A percentile compares a stretch with the other conserved stretches of the same genome.
These are phyloP conservation scores for Fraxinus baroniana DNA, from an alignment of 305 asterid species.

Conservation along the genomic window DNA sequence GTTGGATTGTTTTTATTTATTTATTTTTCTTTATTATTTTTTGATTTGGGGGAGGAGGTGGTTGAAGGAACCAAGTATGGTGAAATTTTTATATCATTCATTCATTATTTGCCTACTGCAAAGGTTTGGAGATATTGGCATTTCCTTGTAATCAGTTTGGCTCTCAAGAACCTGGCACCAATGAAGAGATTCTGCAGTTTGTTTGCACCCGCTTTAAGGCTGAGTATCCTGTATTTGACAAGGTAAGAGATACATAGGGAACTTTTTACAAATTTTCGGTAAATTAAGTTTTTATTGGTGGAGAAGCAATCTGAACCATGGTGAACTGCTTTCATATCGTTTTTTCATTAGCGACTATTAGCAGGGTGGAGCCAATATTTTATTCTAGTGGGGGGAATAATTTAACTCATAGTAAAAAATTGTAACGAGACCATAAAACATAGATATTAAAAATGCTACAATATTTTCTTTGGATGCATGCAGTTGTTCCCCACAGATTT, in stretches of 20 bases:
- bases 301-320: background rate
- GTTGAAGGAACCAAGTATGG: background rate
- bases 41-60: background rate
- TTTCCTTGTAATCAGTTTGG: constrained; percentile 98
- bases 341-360: background rate
- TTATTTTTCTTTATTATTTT: background rate
- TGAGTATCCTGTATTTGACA: constrained; percentile 81
- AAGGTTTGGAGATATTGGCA: constrained; percentile 92
- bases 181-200: constrained; percentile 73
- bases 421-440: background rate
- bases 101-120: background rate
- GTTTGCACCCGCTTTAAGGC: constrained; percentile 95
- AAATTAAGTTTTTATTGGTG: background rate
- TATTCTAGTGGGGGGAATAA: background rate
- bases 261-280: background rate
- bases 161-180: constrained; percentile 90
- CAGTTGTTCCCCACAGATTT: background rate
- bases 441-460: background rate
- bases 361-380: background rate
- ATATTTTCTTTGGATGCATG: background rate
- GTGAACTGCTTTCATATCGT: background rate
- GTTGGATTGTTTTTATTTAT: background rate
- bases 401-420: background rate
- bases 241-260: constrained; percentile 38
- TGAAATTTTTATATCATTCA: background rate